Evolutionary conservation across 371 early-diverging fungal genomes (phyloP).

Genomic region (Cladochytrium tenue): DNA sequence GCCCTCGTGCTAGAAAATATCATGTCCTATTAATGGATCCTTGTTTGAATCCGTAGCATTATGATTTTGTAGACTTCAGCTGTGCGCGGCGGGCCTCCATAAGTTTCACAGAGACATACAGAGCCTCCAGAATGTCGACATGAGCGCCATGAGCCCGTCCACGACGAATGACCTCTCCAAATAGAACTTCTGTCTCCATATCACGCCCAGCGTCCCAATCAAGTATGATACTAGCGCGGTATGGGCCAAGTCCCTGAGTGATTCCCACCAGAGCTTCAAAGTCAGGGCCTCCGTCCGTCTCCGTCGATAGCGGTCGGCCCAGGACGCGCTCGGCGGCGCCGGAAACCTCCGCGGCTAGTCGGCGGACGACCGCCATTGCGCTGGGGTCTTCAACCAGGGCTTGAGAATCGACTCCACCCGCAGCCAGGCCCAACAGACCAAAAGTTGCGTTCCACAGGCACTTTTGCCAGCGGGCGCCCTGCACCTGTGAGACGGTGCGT

Average conservation of each 20-base stretch:
- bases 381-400: slow-evolving; percentile 47
- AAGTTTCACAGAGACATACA: slow-evolving; percentile 33
- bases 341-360: slow-evolving; percentile 67
- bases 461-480: slow-evolving; percentile 78
- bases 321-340: slow-evolving; percentile 58
- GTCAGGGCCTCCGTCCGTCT: slow-evolving; percentile 36
- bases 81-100: slow-evolving; percentile 6
- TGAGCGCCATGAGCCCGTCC: slow-evolving; percentile 45
- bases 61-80: too few relatives aligned
- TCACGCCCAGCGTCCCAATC: slow-evolving; percentile 65
- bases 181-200: slow-evolving; percentile 68
- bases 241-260: slow-evolving; percentile 41
- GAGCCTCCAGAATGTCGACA: slow-evolving; percentile 50
- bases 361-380: neutral
- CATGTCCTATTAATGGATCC: too few relatives aligned
- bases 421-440: slow-evolving; percentile 67
- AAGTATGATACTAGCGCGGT: slow-evolving; percentile 68
- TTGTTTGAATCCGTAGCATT: too few relatives aligned
- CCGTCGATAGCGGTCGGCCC: slow-evolving; percentile 34
- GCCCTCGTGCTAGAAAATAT: too few relatives aligned
- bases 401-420: slow-evolving; percentile 56
- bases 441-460: slow-evolving; percentile 83
- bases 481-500: slow-evolving; percentile 67
- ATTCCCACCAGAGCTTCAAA: slow-evolving; percentile 49
- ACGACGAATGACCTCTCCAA: slow-evolving; percentile 60